Evolutionary conservation across 2,329 filamentous ascomycete genomes (phyloP).

Genomic region (Apiospora koreana): DNA sequence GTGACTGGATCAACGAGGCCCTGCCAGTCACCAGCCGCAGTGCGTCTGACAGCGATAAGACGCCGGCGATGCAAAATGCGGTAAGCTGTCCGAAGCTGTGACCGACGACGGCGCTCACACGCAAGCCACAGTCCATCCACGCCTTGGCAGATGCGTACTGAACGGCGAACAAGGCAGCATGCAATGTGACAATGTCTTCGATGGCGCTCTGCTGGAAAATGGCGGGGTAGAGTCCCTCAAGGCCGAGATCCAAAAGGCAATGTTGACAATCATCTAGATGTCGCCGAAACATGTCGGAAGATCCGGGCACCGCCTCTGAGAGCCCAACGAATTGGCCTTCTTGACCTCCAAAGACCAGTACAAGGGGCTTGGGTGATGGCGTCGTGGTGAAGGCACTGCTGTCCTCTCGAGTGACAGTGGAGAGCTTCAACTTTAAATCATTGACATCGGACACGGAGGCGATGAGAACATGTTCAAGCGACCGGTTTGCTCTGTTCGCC

Average conservation of each 20-base stretch:
- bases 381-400: slow-evolving; percentile 17
- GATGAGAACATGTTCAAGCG: background rate
- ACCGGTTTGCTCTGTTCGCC: background rate
- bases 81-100: slow-evolving; percentile 45
- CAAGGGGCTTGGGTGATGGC: slow-evolving; percentile 17
- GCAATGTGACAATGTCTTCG: slow-evolving; percentile 31
- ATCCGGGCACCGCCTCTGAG: slow-evolving; percentile 21
- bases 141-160: slow-evolving; percentile 36
- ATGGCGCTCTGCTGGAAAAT: slow-evolving; percentile 29
- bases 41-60: slow-evolving; percentile 31
- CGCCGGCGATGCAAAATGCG: slow-evolving; percentile 36
- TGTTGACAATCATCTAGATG: slow-evolving; percentile 6
- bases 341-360: slow-evolving; percentile 32
- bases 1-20: slow-evolving; percentile 24
- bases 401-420: background rate
- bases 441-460: background rate
- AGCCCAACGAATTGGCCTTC: slow-evolving; percentile 25
- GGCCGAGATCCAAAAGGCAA: slow-evolving; percentile 4
- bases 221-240: slow-evolving; percentile 25
- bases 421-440: background rate
- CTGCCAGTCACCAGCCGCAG: slow-evolving; percentile 30
- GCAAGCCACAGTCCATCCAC: slow-evolving; percentile 38
- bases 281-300: slow-evolving; percentile 8
- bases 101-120: slow-evolving; percentile 32
- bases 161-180: slow-evolving; percentile 39